Base-by-base conservation (phyloP, 2,329 filamentous ascomycete species). In the Fusarium falciforme region DNA sequence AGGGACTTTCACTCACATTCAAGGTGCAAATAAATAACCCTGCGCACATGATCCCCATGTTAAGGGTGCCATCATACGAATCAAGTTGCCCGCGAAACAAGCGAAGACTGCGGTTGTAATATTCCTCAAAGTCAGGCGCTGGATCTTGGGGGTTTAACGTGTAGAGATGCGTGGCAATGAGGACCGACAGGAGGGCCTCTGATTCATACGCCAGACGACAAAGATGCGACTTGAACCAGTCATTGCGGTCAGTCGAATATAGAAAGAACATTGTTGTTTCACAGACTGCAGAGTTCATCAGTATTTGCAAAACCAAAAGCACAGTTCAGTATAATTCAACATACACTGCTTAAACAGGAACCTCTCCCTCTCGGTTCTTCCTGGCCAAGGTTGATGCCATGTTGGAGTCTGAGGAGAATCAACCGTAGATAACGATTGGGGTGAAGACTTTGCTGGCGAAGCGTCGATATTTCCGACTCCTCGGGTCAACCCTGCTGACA, bases 11-110 rank as follows among this genome's bases (percentile, higher is more conserved):
- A 33, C 69, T 64, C 60, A 74, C 73, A 12, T 75, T 66, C 2
- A 75, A 35, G 0, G 73, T 75, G 11, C 73, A 75, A 1, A 75
- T 44, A 33, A 75, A 75, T 1, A 66, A 17, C 2, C 73, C 73
- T 0, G 69, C 64, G 1, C 61, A 61, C 9, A 75, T 47, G 11
- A 75, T 25, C 0, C 64, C 68, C 4, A 36, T 61, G 10, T 71
- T 59, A 1, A 70, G 36, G 1, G 63, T 61, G 2, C 72, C 73
- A 5, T 64, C 42, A 0, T 58, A 75, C 0, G 52, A 55, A 9
- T 64, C 22, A 2, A 75, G 55, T 12, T 75, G 64, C 35, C 65
- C 57, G 0, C 72, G 59, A 17, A 75, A 75, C 0, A 67, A 38
- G 10, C 71, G 66, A 5, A 75, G 63, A 10, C 72, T 67, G 17